Base-by-base conservation (phyloP, 73 alveolate species). In the Effrenium voratum region DNA sequence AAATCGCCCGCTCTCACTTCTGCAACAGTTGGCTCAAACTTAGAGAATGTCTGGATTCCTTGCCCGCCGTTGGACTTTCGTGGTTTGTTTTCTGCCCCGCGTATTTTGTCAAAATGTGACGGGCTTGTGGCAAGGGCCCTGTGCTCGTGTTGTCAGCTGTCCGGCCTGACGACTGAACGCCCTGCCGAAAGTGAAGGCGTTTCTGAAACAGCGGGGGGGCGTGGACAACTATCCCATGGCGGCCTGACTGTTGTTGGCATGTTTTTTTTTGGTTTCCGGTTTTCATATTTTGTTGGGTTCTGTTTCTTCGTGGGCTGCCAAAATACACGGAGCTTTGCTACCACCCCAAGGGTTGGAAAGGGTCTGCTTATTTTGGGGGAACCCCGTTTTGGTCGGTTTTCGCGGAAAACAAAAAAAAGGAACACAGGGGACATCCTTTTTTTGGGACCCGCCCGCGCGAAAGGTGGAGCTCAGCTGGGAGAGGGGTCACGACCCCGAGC, bases 91-190 rank as follows among this genome's bases (percentile, higher is more conserved):
- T n/a, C 30, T 66, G 43, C 43, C 79, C 30, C 26, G 26, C 41
- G 79, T 68, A 44, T 30, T 26, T 32, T 44, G 50, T 13, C 75
- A 81, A 6, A 81, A 81, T 49, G 92, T 19, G 47, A 81, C 92
- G 15, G 75, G 60, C 49, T 55, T 43, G 15, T 90, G 97, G 97
- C 97, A 70, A 24, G 97, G 97, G 10, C 97, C 97, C 73, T 90
- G 97, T 55, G 97, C 87, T 8, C 72, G 97, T 40, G 68, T 90
- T 4, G 87, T 90, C 40, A 90, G 97, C 52, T 90, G 97, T 55
- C 97, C 97, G 5, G 97, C 86, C 97, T 90, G 97, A 90, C 97
- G 97, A 38, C 52, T 90, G 88, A 90, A 90, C 46, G 75, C 97
- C 34, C 87, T 90, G 87, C 97, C 97, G 44, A 90, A 50, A n/a